Base-by-base conservation (phyloP, 2,329 filamentous ascomycete genomes). In the Hymenoscyphus occultus region DNA sequence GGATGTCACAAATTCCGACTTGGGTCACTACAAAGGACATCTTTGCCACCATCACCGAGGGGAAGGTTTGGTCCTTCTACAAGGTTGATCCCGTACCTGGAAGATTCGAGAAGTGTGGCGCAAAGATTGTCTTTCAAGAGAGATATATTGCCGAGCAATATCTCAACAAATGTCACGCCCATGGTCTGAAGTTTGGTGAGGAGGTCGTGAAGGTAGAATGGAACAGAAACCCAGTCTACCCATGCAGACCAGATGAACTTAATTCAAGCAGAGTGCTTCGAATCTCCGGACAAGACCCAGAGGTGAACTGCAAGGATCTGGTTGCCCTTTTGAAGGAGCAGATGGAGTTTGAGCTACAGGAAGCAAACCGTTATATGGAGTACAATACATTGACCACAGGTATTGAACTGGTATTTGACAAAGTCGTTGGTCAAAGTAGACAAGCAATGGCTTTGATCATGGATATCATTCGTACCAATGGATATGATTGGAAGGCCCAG, bases 21-120 rank as follows among this genome's bases (percentile, higher is more conserved):
- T 12, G 13, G 5, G 51, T 19, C 22, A 32, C 51, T 5, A 31
- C 9, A 1, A 28, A 28, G 9, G 51, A 32, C 22, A 56, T 56
- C 3, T 56, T 56, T 56, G 51, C n/a, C 22, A 45, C 59, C 1
- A 60, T 60, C n/a, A 48, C 39, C 1, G 61, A 67, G 35, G 70
- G 68, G 22, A 66, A 65, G 16, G 62, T 71, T 1, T 67, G 63
- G 9, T 42, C 60, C 3, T 66, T 66, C 22, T 59, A 63, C 19
- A 59, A 61, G 31, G 62, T 56, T 28, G n/a, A 5, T 9, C 35
- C 66, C 0, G 40, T 48, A 2, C 14, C 19, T 16, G 39, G 16
- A 39, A 32, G 12, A 32, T 31, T 35, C 31, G 10, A 13, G 5
- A 54, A 39, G 4, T 56, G 48, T 2, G 68, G 66, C 12, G 64